Conservation (phyloP, 345 rosid species). For the Sisymbrium altissimum region DNA sequence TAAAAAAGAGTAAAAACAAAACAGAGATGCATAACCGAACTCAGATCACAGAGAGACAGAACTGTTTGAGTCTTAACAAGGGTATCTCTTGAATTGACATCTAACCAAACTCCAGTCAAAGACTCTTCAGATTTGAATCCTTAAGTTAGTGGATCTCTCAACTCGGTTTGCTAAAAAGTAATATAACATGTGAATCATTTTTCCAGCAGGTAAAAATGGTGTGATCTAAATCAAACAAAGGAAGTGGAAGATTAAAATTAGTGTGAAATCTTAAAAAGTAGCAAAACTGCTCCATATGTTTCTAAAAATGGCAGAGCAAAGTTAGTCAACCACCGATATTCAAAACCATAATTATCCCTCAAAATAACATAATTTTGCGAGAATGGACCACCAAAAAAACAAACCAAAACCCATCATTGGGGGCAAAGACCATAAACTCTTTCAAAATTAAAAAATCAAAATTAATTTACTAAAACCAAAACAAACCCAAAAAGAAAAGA, state of each 20-base stretch:
- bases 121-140: constrained; percentile 22
- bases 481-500: not conserved
- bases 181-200: not conserved
- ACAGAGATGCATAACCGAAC: not conserved
- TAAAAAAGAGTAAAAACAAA: not conserved
- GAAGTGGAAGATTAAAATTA: not conserved
- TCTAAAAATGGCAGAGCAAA: constrained; percentile 31
- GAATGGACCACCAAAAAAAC: constrained; percentile 27
- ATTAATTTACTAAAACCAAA: not conserved
- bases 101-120: constrained; percentile 23
- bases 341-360: constrained; percentile 34
- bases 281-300: not conserved
- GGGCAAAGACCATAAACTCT: constrained; percentile 16
- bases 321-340: constrained; percentile 37
- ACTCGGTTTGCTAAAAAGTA: not conserved
- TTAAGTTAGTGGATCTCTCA: constrained; percentile 20
- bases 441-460: not conserved
- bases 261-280: constrained; percentile 23
- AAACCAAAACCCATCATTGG: constrained; percentile 4
- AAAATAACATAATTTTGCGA: constrained; percentile 28
- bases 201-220: not conserved
- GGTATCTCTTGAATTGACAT: constrained; percentile 14
- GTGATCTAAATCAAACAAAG: constrained; percentile 28
- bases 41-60: constrained; percentile 10
- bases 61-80: not conserved